Evolutionary conservation across 352 stramenopile species (phyloP), one percentile per base, ranked within the genome.

Genomic region (Pseudoperonospora humuli): DNA sequence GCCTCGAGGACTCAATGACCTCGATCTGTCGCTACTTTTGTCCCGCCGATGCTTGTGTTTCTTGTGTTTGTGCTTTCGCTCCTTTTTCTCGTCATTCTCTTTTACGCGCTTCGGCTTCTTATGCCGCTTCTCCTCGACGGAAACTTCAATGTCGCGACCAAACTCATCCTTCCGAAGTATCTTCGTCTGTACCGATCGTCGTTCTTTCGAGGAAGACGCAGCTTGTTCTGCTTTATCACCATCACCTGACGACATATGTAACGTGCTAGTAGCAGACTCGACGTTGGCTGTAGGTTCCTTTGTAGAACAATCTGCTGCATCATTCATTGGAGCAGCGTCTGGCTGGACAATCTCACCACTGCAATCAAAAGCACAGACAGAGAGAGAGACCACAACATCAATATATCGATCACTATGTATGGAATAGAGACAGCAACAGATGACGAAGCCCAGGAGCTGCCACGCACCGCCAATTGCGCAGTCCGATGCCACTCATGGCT

Each of bases 91-190:
- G 14, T 41, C 33, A 11, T 50, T 33, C 17, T 46, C 35, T 10
- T 21, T 31, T 10, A 42, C 27, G 3, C 38, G 24, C 23, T 55
- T 64, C 9, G 18, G 46, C 29, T 54, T 70, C 15, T 61, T 60
- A 29, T 17, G 34, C 5, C 27, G 38, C 29, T 53, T 57, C 9
- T 50, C 20, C 28, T 51, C 23, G 18, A 57, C 40, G 34, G n/a
- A n/a, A n/a, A 59, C 50, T 9, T 63, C 56, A 14, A 89, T 45
- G 32, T 90, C 78, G 4, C 80, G 77, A 18, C 80, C 80, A 47
- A 90, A 93, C 38, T 93, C 80, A 47, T 93, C 80, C 40, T 87
- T 88, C n/a, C 35, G 34, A 8, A 67, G 52, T 15, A 54, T 31
- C 26, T 65, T 65, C 34, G 59, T 66, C 15, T 52, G 31, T 29